Evolutionary conservation across 2,329 filamentous ascomycete species (phyloP).

Genomic region (Aspergillus tamarii): DNA sequence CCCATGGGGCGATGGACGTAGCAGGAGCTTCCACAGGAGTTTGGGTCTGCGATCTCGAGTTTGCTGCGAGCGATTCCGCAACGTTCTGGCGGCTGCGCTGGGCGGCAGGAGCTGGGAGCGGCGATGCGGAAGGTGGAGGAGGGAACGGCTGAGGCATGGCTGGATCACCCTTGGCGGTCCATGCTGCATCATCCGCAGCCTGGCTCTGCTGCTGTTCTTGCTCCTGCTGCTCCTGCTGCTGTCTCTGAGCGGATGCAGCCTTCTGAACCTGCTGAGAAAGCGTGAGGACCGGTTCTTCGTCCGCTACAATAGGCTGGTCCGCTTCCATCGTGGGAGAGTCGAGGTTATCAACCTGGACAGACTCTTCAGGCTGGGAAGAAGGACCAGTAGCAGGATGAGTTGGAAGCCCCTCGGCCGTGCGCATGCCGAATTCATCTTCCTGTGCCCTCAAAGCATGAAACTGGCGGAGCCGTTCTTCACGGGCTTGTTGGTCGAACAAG

Average conservation of each 20-base stretch:
- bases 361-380: conserved; percentile 33
- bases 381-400: conserved; percentile 41
- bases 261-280: conserved; percentile 85
- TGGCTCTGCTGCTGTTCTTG: conserved; percentile 41
- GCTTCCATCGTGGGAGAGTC: conserved; percentile 13
- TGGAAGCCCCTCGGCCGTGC: conserved; percentile 45
- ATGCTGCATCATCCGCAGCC: conserved; percentile 54
- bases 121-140: conserved; percentile 74
- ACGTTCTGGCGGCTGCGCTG: conserved; percentile 83
- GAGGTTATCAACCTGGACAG: conserved; percentile 30
- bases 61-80: conserved; percentile 70
- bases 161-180: conserved; percentile 61
- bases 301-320: conserved; percentile 22
- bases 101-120: conserved; percentile 84
- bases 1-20: conserved; percentile 91
- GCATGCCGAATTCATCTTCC: conserved; percentile 57
- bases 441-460: conserved; percentile 80
- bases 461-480: conserved; percentile 74
- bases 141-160: conserved; percentile 72
- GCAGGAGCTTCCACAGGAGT: conserved; percentile 69
- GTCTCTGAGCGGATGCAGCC: conserved; percentile 54
- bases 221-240: conserved; percentile 37
- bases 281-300: conserved; percentile 61
- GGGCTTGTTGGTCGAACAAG: conserved; percentile 54
- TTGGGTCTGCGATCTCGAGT: conserved; percentile 73